phyloP scores from a whole-genome alignment of 1,139 yeast species.

The Taphrina sp. region DNA sequence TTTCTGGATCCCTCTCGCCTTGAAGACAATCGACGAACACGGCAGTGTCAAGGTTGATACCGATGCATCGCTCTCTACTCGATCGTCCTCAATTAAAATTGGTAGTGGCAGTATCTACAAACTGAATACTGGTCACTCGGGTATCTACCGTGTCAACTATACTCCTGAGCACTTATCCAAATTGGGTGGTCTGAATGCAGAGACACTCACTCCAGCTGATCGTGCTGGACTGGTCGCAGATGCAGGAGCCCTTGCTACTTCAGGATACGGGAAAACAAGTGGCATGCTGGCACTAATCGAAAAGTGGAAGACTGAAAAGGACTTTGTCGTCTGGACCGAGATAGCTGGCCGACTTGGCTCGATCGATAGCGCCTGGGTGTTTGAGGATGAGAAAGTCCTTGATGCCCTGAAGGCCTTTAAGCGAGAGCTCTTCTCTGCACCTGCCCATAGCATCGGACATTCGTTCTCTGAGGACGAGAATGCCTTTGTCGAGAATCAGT shows the following conservation, averaged over 20 bases:
- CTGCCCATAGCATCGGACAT: conserved; percentile 67
- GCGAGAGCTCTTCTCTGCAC: conserved; percentile 59
- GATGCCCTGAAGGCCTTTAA: conserved; percentile 61
- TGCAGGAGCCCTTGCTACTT: conserved; percentile 66
- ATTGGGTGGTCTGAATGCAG: conserved; percentile 56
- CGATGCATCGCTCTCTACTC: conserved; percentile 51
- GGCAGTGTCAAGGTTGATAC: conserved; percentile 52
- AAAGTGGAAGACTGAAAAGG: conserved; percentile 65
- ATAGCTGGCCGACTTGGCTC: conserved; percentile 57
- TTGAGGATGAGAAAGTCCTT: conserved; percentile 59
- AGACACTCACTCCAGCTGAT: conserved; percentile 73
- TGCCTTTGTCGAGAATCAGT: conserved; percentile 63
- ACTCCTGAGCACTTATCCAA: conserved; percentile 67
- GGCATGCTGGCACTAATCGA: conserved; percentile 63
- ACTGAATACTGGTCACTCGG: conserved; percentile 77
- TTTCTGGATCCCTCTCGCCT: conserved; percentile 80
- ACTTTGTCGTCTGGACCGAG: conserved; percentile 77
- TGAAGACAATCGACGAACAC: conserved; percentile 65
- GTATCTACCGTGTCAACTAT: conserved; percentile 79
- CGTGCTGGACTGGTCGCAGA: conserved; percentile 85
- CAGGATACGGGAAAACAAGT: conserved; percentile 70
- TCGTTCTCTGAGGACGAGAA: conserved; percentile 60
- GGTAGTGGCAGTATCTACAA: conserved; percentile 61
- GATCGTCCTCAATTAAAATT: conserved; percentile 49
- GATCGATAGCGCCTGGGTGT: conserved; percentile 65